A percentile compares a stretch with the other conserved stretches of the same genome.
phyloP scores from a whole-genome alignment of 2,329 filamentous ascomycete species.

The Aspergillus pseudoviridinutans region DNA sequence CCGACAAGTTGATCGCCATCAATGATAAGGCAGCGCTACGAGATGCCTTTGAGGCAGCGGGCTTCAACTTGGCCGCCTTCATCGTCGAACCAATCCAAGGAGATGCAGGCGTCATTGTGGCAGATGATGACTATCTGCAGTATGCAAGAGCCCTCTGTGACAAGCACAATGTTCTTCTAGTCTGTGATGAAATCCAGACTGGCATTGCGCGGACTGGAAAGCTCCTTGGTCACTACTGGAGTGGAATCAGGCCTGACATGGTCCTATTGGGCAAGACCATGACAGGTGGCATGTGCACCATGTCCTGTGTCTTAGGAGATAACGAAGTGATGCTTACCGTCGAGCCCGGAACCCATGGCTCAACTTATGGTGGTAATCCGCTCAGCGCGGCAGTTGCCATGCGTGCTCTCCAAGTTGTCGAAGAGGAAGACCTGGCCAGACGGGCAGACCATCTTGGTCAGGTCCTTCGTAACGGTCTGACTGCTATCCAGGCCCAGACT shows the following conservation, averaged over 20 bases:
- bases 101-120: constrained; percentile 93
- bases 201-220: constrained; percentile 92
- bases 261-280: constrained; percentile 96
- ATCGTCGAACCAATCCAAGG: constrained; percentile 96
- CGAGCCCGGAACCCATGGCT: constrained; percentile 94
- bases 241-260: constrained; percentile 89
- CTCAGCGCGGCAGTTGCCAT: constrained; percentile 94
- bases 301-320: constrained; percentile 82
- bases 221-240: constrained; percentile 92
- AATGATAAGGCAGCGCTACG: constrained; percentile 80
- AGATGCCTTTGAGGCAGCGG: constrained; percentile 72
- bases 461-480: constrained; percentile 75
- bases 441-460: constrained; percentile 77
- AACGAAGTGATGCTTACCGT: constrained; percentile 94
- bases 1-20: constrained; percentile 74
- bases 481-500: constrained; percentile 55
- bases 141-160: constrained; percentile 81
- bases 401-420: constrained; percentile 86
- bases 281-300: constrained; percentile 98
- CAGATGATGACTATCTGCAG: constrained; percentile 80
- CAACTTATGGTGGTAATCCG: constrained; percentile 97
- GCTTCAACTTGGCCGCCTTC: constrained; percentile 83
- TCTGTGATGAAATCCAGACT: constrained; percentile 98
- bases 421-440: constrained; percentile 83
- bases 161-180: constrained; percentile 91